Percentiles rank a stretch among this genome's conserved stretches.
These are phyloP conservation scores for Eragrostis nindensis DNA, from an alignment of 176 grass and related monocot genomes.

Conservation along the genomic window DNA sequence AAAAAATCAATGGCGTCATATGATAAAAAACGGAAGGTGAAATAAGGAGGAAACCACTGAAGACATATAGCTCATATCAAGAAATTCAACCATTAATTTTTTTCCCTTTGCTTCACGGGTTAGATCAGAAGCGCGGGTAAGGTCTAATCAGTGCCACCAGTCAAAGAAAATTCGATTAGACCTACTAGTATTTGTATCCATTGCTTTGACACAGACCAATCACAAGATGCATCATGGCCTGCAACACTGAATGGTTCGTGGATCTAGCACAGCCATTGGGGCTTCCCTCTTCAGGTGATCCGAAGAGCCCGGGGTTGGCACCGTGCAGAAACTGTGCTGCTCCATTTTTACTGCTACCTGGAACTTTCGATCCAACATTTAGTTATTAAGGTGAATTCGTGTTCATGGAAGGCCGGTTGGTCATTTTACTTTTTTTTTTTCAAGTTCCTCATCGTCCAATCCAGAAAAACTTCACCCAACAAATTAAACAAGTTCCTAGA, in stretches of 20 bases:
- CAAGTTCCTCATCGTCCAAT: not conserved
- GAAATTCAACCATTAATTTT: conserved; percentile 73
- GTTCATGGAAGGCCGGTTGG: too few species aligned
- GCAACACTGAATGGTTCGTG: conserved; percentile 70
- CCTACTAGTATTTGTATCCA: conserved; percentile 22
- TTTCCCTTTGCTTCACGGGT: conserved; percentile 49
- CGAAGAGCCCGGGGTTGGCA: conserved; percentile 67
- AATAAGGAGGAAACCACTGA: too few species aligned
- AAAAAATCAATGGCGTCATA: too few species aligned
- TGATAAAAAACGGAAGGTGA: not conserved
- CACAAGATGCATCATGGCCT: conserved; percentile 44
- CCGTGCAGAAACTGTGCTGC: conserved; percentile 16
- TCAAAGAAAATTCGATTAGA: not conserved
- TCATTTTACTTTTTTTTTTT: too few species aligned
- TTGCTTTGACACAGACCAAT: conserved; percentile 67
- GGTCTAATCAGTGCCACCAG: conserved; percentile 46
- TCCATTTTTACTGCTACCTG: too few species aligned
- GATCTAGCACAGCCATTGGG: conserved; percentile 68
- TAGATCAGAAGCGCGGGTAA: conserved; percentile 63
- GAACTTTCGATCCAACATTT: too few species aligned
- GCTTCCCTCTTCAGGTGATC: conserved; percentile 59
- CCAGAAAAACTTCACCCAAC: too few species aligned
- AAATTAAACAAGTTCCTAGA: too few species aligned
- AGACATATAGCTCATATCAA: conserved; percentile 50
- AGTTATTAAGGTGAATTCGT: too few species aligned